Base-by-base conservation (phyloP, 1,139 yeast species). In the Groenewaldozyma auringiensis region DNA sequence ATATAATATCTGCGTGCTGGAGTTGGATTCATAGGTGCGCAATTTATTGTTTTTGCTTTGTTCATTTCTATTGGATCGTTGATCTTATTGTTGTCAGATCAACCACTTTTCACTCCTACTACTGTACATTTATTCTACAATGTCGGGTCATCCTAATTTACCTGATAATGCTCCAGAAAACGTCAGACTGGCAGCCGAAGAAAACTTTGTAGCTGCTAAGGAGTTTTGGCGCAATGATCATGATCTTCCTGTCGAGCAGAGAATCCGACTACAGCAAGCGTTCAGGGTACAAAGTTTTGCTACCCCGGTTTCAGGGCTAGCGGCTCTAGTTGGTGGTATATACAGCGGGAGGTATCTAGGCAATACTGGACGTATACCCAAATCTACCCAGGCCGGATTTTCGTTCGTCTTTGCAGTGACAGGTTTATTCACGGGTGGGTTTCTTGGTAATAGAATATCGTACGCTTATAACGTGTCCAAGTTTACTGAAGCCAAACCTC, bases 401-500 rank as follows among this genome's bases (percentile, higher is more conserved):
- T 40, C 47, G 22, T 47, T 51, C 3, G 58, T 50, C 13, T 45
- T 51, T 44, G 40, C 50, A 18, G 59, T 55, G 3, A 43, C 50
- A 14, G 55, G 55, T 4, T 45, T 53, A 16, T 40, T 53, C n/a
- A 11, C 51, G 3, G 59, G 58, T 2, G 50, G 56, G 2, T 38
- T 41, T 38, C 2, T 52, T 2, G 54, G 62, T n/a, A 43, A 49
- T 17, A 41, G 40, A 16, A 35, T 57, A 17, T 53, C 50, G 21
- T 48, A 44, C 35, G 32, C 41, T 18, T 53, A 51, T 45, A 50
- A 52, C 25, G 39, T 40, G 22, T 22, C 42, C 25, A 25, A 44
- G 25, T 42, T 57, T 16, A 27, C 48, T 18, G 46, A 47, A 11
- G 43, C 47, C 9, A 49, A 52, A 17, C 45, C 56, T 13, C 50